Conservation (phyloP, 2,329 filamentous ascomycete species). For the Botrytis byssoidea region DNA sequence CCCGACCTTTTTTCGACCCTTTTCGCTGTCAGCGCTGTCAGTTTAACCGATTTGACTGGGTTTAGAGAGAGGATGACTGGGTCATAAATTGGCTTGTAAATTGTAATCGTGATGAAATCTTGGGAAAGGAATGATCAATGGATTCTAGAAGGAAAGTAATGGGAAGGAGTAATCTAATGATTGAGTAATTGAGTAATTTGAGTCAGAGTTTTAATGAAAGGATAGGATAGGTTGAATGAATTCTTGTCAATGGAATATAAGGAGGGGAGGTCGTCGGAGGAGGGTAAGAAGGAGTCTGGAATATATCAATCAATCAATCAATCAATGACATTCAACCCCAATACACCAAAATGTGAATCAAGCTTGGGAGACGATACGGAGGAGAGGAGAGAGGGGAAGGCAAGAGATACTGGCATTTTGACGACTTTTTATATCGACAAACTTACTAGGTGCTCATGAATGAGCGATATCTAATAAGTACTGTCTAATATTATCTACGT, state of each 20-base stretch:
- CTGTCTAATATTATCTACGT: background rate
- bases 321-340: background rate
- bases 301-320: slow-evolving; percentile 1
- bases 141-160: slow-evolving; percentile 6
- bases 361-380: background rate
- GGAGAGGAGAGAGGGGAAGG: background rate
- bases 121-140: background rate
- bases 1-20: slow-evolving; percentile 7
- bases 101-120: slow-evolving; percentile 3
- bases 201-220: background rate
- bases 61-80: background rate
- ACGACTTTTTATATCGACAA: background rate
- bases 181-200: background rate
- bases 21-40: slow-evolving; percentile 12
- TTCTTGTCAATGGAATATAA: background rate
- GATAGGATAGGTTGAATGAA: background rate
- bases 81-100: background rate
- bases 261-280: background rate
- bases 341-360: background rate
- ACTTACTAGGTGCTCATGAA: background rate
- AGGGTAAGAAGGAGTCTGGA: background rate
- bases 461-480: too few relatives aligned
- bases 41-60: slow-evolving; percentile 13
- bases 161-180: background rate
- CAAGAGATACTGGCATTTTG: background rate